phyloP scores from a whole-genome alignment of 306 rosid genomes.

The Citrullus mucosospermus region DNA sequence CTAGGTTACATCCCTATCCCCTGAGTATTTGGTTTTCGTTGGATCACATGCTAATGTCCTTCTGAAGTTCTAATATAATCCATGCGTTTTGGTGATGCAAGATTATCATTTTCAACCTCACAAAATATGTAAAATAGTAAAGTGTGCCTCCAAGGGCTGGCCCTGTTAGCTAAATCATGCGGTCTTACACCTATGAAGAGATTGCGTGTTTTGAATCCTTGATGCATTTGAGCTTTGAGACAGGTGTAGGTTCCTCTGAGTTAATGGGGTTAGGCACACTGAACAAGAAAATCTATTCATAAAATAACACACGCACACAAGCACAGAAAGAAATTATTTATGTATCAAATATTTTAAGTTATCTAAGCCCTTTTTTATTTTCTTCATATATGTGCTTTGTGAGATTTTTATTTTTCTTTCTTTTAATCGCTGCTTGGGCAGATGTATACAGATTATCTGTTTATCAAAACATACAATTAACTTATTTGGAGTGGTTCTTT shows the following conservation, averaged over 20 bases:
- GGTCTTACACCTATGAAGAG: neutral
- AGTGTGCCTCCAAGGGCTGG: neutral
- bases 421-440: neutral
- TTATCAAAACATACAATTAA: neutral
- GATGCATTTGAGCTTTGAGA: neutral
- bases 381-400: neutral
- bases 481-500: neutral
- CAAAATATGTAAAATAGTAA: neutral
- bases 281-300: too few relatives aligned
- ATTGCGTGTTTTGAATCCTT: neutral
- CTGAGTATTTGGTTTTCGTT: neutral
- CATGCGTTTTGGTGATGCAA: neutral
- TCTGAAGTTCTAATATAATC: neutral
- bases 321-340: neutral
- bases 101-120: slow-evolving; percentile 1
- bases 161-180: neutral
- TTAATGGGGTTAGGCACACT: neutral
- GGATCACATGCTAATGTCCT: neutral
- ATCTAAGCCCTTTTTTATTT: too few relatives aligned
- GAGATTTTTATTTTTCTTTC: neutral
- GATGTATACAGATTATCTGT: neutral
- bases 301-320: neutral
- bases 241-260: neutral
- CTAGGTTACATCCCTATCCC: neutral
- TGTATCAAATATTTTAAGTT: neutral